phyloP scores from a whole-genome alignment of 139 green algal genomes.

The Chlamydomonas sp. region DNA sequence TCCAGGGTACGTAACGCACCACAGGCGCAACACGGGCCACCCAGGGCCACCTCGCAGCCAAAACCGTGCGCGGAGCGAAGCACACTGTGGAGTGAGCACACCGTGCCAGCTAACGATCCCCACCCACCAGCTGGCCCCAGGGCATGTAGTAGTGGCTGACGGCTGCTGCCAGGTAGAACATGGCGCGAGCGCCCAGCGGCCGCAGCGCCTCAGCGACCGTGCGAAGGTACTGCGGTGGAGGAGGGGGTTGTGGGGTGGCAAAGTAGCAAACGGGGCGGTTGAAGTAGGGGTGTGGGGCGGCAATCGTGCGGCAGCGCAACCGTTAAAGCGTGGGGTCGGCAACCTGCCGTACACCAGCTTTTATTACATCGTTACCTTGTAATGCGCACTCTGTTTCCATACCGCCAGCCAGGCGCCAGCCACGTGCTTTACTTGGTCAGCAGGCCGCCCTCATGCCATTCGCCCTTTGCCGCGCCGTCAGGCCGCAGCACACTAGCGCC shows the following conservation, averaged over 20 bases:
- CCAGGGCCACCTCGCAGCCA: neutral
- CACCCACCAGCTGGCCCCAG: slow-evolving; percentile 84
- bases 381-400: too few relatives aligned
- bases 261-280: too few relatives aligned
- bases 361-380: too few relatives aligned
- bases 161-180: slow-evolving; percentile 97
- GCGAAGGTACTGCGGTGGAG: slow-evolving; percentile 65
- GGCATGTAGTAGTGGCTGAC: slow-evolving; percentile 98
- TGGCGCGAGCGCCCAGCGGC: slow-evolving; percentile 56
- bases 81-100: too few relatives aligned
- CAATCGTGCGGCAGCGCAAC: neutral
- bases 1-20: neutral
- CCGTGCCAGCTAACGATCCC: too few relatives aligned
- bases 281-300: neutral
- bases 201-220: slow-evolving; percentile 60
- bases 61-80: too few relatives aligned
- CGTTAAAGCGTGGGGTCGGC: too few relatives aligned
- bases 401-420: too few relatives aligned
- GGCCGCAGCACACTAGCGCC: neutral
- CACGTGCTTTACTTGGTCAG: too few relatives aligned
- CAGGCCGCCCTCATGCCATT: too few relatives aligned
- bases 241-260: neutral
- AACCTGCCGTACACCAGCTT: too few relatives aligned
- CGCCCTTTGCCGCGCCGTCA: too few relatives aligned
- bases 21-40: neutral